Evolutionary conservation across 106 monocot genomes (phyloP), one percentile per base, ranked within the genome.

Genomic region (Dendrobium officinale): DNA sequence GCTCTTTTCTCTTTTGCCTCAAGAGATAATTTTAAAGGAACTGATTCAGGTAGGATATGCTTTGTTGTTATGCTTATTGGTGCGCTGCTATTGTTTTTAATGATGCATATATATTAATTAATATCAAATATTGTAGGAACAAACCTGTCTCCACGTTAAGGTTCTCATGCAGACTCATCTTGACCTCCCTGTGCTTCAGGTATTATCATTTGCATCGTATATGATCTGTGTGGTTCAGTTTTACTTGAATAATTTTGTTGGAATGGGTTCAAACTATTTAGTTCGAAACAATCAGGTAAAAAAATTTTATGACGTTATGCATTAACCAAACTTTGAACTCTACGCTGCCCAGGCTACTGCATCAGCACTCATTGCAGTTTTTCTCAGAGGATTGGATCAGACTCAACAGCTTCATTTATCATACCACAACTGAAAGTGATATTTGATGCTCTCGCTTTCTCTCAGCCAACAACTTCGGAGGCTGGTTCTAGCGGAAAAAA

Each of bases 361-460:
- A 72, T 90, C 81, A 18, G 78, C 86, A 75, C 91, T 99, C 56
- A 55, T 93, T 72, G 68, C 72, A 80, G 72, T 95, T 75, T 95
- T 75, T 99, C 91, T 79, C 85, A 93, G 81, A 86, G 81, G 81
- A 86, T 99, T 83, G 99, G 99, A 70, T 78, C 92, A 79, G 95
- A 99, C 26, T 83, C 67, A 24, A 91, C 93, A 41, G n/a, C 81
- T 83, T 79, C 82, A 40, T 82, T 90, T 86, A 83, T 99, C 51
- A 73, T 99, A 72, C 99, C 95, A 79, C 92, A 93, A 82, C 82
- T 99, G 26, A 91, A 86, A 81, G 84, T 85, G 42, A 80, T 99
- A 48, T 99, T 99, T 90, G 87, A 91, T 80, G 95, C 95, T 75
- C 80, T 99, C 47, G 91, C 93, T 45, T 94, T 95, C 80, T 87